phyloP scores from a whole-genome alignment of 2,329 filamentous ascomycete genomes.

The Nemania diffusa region DNA sequence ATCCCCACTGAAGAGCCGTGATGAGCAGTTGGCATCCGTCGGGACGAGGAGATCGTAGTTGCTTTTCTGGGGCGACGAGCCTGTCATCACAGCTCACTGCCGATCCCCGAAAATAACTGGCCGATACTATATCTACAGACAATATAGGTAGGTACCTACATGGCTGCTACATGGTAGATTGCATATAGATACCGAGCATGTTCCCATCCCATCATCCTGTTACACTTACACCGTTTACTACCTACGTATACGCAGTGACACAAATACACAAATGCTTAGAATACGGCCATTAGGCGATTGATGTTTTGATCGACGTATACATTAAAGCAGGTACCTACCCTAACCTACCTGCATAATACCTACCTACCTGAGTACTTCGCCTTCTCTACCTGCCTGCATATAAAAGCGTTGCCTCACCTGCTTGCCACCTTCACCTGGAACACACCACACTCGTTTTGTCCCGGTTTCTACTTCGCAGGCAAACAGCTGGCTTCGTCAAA shows the following conservation, averaged over 20 bases:
- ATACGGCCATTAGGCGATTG: conserved; percentile 11
- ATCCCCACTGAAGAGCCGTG: conserved; percentile 17
- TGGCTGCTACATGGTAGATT: too few species aligned
- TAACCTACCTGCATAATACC: not conserved
- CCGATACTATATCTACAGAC: not conserved
- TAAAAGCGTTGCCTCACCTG: conserved; percentile 21
- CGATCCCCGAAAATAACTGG: conserved; percentile 23
- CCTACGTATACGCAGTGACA: too few species aligned
- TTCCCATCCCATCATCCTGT: conserved; percentile 5
- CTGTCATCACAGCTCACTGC: conserved; percentile 29
- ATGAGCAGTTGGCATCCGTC: conserved; percentile 3
- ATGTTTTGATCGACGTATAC: conserved; percentile 29
- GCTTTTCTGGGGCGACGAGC: conserved; percentile 23
- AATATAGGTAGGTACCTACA: not conserved
- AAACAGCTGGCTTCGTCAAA: not conserved
- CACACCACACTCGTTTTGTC: not conserved
- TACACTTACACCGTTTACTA: conserved; percentile 12
- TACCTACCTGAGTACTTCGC: not conserved
- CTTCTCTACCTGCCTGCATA: conserved; percentile 5
- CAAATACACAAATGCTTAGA: not conserved
- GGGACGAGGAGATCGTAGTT: conserved; percentile 16
- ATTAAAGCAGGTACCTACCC: not conserved
- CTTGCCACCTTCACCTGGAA: not conserved
- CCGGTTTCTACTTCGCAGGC: not conserved
- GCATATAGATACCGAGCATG: conserved; percentile 21